These are phyloP conservation scores for Xylaria sp. DNA, from an alignment of 2,329 filamentous ascomycete species.

Conservation along the genomic window DNA sequence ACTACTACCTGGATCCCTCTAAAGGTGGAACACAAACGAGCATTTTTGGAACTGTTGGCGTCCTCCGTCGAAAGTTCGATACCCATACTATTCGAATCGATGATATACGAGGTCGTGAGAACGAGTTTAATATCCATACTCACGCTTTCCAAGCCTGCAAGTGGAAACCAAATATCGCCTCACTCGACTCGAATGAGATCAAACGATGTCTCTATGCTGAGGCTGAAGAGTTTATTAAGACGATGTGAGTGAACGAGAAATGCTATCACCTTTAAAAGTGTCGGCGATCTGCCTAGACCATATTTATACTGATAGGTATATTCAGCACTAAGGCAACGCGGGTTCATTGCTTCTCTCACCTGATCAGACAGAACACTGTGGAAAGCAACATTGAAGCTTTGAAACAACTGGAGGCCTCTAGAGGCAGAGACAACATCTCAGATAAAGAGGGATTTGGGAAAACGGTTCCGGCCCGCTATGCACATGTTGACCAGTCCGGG, in stretches of 20 bases:
- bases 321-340: slow-evolving; percentile 28
- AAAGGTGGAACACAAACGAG: slow-evolving; percentile 17
- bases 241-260: slow-evolving; percentile 26
- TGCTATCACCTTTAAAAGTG: neutral
- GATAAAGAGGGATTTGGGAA: slow-evolving; percentile 29
- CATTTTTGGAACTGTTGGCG: slow-evolving; percentile 34
- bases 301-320: neutral
- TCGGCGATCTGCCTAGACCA: neutral
- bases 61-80: slow-evolving; percentile 36
- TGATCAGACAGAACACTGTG: slow-evolving; percentile 29
- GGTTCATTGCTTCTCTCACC: slow-evolving; percentile 35
- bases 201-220: slow-evolving; percentile 18
- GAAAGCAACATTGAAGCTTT: slow-evolving; percentile 30
- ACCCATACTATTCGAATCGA: slow-evolving; percentile 25
- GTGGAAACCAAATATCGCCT: slow-evolving; percentile 29
- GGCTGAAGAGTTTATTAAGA: slow-evolving; percentile 32
- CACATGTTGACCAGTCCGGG: slow-evolving; percentile 34
- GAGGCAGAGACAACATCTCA: slow-evolving; percentile 26
- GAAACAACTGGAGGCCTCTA: slow-evolving; percentile 16
- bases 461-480: slow-evolving; percentile 28
- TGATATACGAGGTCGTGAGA: slow-evolving; percentile 28
- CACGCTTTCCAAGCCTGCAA: slow-evolving; percentile 28
- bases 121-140: slow-evolving; percentile 32
- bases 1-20: slow-evolving; percentile 34
- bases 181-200: slow-evolving; percentile 23